Conservation (phyloP, 2,329 filamentous ascomycete genomes). For the Xylaria sp. region DNA sequence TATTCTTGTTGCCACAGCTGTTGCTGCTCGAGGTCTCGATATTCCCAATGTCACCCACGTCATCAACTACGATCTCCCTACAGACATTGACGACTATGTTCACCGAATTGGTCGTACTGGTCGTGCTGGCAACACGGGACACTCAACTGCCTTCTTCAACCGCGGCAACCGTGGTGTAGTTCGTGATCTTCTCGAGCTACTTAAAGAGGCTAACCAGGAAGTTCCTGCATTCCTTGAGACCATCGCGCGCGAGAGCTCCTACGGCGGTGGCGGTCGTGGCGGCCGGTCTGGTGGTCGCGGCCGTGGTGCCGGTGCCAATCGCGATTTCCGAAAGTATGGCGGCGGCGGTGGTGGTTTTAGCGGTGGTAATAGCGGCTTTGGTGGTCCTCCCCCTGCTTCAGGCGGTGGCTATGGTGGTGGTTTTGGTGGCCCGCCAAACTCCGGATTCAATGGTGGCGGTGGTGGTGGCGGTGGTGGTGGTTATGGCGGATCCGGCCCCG, state of each 20-base stretch:
- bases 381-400: constrained; percentile 15
- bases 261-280: constrained; percentile 67
- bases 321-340: constrained; percentile 83
- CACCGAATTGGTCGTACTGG: constrained; percentile 99
- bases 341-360: constrained; percentile 51
- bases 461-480: constrained; percentile 49
- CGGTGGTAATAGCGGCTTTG: constrained; percentile 42
- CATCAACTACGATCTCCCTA: constrained; percentile 99
- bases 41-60: constrained; percentile 97
- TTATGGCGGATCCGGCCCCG: too few species aligned
- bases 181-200: constrained; percentile 91
- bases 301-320: constrained; percentile 72
- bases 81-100: constrained; percentile 98
- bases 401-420: constrained; percentile 55
- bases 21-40: constrained; percentile 88
- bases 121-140: constrained; percentile 98
- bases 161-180: constrained; percentile 98
- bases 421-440: constrained; percentile 47
- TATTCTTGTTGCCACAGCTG: constrained; percentile 94
- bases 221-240: constrained; percentile 93
- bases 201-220: constrained; percentile 99
- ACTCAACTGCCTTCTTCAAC: constrained; percentile 99
- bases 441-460: constrained; percentile 52
- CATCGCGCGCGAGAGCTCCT: constrained; percentile 93
- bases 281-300: constrained; percentile 72